Conservation (phyloP, 2,329 filamentous ascomycete genomes). For the Pseudogymnoascus sp. region DNA sequence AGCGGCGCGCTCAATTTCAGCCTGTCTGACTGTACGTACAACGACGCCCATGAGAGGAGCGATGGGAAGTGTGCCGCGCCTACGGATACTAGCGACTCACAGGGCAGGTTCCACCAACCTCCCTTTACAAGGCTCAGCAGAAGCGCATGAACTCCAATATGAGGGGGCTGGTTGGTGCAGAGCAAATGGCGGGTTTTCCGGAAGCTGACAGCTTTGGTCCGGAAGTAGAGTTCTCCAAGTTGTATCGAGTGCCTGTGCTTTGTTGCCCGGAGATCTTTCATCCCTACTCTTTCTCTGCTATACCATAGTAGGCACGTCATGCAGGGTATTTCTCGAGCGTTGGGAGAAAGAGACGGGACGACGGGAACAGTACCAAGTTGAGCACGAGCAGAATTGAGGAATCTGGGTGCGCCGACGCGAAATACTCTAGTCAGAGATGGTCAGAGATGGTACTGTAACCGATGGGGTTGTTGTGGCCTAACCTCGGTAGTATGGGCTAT, state of each 20-base stretch:
- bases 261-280: background rate
- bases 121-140: background rate
- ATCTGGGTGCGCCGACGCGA: background rate
- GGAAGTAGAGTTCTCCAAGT: background rate
- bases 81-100: constrained; percentile 1
- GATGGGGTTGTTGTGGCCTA: background rate
- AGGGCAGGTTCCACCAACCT: background rate
- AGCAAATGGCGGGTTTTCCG: background rate
- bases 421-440: background rate
- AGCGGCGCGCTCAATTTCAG: background rate
- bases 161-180: background rate
- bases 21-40: background rate
- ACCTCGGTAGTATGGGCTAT: background rate
- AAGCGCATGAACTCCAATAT: constrained; percentile 7
- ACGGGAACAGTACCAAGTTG: background rate
- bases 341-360: background rate
- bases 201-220: background rate
- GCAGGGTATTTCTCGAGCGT: background rate
- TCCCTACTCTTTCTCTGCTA: background rate
- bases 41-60: background rate
- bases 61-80: background rate
- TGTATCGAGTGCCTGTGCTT: background rate
- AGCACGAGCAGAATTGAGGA: background rate
- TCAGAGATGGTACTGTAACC: background rate
- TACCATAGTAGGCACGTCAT: background rate